Base-by-base conservation (phyloP, 2,329 filamentous ascomycete genomes). In the Ophiocordyceps sinensis region DNA sequence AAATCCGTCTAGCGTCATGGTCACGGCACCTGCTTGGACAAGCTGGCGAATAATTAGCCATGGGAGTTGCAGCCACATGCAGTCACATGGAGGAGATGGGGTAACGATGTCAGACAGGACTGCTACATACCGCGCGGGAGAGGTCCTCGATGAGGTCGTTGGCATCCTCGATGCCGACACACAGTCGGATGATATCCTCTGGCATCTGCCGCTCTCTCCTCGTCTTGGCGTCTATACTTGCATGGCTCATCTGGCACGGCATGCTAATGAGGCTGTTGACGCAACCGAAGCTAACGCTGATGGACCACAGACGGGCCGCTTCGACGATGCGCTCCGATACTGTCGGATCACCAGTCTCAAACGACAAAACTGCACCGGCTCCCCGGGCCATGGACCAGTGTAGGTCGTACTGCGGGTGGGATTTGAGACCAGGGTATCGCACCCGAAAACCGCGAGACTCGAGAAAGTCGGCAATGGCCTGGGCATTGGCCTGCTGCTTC, bases 241-340 rank as follows among this genome's bases (percentile, higher is more conserved):
- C 91, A 63, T 98, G 91, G 64, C 89, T 96, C 93, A 98, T 98
- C 55, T 89, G 87, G 66, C 91, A 98, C 9, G 91, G 89, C 89
- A 98, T 95, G 66, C 88, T 95, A 63, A 98, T 98, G 60, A 98
- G 68, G 58, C 85, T 94, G 67, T 98, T 98, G 49, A 98, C 91
- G 59, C 91, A 96, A 38, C 91, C 91, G 58, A 98, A 98, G 56
- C 86, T 94, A 44, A 98, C 91, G 49, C 85, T 93, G 52, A 98
- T 98, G 29, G 84, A 87, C 79, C 86, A 98, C 28, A 98, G 69
- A 48, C 84, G 78, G 3, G 91, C 85, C 28, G 84, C 85, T 65
- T 96, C 91, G 5, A 98, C 91, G 53, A 98, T 95, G 32, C 88
- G 77, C 66, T 95, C 86, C 5, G 85, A 93, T 28, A 95, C 64